These are phyloP conservation scores for Neocatenulostroma microsporum DNA, from an alignment of 2,329 filamentous ascomycete genomes.

Conservation along the genomic window DNA sequence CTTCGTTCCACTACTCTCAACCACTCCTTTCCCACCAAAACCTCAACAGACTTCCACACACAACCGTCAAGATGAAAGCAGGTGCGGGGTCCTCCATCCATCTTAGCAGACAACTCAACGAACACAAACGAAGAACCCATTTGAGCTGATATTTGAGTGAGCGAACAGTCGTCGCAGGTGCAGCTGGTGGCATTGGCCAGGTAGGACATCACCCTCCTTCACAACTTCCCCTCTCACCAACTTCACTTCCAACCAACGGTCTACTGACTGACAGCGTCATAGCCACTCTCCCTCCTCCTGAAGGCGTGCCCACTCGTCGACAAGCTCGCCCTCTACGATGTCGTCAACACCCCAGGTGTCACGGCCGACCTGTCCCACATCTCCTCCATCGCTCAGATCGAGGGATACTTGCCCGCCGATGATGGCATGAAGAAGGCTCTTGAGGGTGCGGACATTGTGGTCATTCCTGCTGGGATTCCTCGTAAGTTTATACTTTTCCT, in stretches of 20 bases:
- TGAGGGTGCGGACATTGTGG: constrained; percentile 82
- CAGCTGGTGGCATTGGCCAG: constrained; percentile 97
- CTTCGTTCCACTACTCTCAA: constrained; percentile 1
- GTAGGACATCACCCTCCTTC: too few relatives aligned
- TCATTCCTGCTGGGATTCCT: constrained; percentile 97
- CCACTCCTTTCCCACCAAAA: not conserved
- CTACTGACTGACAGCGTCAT: too few relatives aligned
- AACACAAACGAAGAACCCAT: not conserved
- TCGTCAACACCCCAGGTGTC: constrained; percentile 90
- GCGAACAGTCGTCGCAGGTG: constrained; percentile 75
- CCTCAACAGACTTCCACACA: not conserved
- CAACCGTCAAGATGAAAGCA: constrained; percentile 9
- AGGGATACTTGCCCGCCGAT: constrained; percentile 69
- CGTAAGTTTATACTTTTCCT: too few relatives aligned
- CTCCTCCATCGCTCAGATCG: constrained; percentile 78
- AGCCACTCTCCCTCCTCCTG: constrained; percentile 89
- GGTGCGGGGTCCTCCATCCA: constrained; percentile 4
- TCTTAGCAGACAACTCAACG: too few relatives aligned
- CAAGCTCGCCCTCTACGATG: constrained; percentile 95
- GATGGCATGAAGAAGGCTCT: constrained; percentile 67
- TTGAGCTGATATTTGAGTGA: not conserved
- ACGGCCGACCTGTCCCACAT: constrained; percentile 97
- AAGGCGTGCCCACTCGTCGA: constrained; percentile 96
- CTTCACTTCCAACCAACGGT: too few relatives aligned
- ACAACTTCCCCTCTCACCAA: too few relatives aligned